Base-by-base conservation (phyloP, 139 green algal species). In the Chlorella ohadii region DNA sequence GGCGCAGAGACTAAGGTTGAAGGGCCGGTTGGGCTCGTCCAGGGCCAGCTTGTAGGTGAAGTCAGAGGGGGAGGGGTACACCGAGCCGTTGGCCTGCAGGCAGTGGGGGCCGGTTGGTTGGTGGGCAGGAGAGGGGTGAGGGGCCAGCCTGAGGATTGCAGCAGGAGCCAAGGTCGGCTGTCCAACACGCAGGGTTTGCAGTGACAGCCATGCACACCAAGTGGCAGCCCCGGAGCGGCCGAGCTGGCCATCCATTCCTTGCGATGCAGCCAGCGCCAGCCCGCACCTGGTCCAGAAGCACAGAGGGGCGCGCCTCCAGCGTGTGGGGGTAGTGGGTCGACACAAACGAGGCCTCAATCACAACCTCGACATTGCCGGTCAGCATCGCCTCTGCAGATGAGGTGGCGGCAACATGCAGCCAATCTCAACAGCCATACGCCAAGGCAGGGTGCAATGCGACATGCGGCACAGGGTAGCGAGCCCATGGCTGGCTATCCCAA, bases 41-140 rank as follows among this genome's bases (percentile, higher is more conserved):
- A 92, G 16, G 1, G 67, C 56, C 25, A 89, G 76, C 83, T 88
- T 89, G 75, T 86, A 72, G 25, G 84, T 86, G 66, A 88, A 89
- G 64, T 86, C 83, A 47, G 25, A 47, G 27, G 86, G 67, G 31
- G 77, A 39, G 17, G 87, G 87, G 51, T 82, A 87, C 33, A 66
- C 13, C 27, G 16, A 51, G 38, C 59, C 72, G 41, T 86, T 61
- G 12, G 31, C 39, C 82, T 86, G 82, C 61, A 56, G 44, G 25
- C 3, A 22, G 68, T 15, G 33, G 5, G 22, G 22, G 68, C 20
- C 9, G 2, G 68, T n/a, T 22, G 34, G 13, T 4, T 31, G 36
- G 34, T 41, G 22, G 68, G 68, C 2, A 75, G 38, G 22, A 2
- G 4, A 36, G 68, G 23, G 59, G 17, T 16, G 19, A 23, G 59